Evolutionary conservation across 2,329 filamentous ascomycete genomes (phyloP).

Genomic region (Plenodomus biglobosus): DNA sequence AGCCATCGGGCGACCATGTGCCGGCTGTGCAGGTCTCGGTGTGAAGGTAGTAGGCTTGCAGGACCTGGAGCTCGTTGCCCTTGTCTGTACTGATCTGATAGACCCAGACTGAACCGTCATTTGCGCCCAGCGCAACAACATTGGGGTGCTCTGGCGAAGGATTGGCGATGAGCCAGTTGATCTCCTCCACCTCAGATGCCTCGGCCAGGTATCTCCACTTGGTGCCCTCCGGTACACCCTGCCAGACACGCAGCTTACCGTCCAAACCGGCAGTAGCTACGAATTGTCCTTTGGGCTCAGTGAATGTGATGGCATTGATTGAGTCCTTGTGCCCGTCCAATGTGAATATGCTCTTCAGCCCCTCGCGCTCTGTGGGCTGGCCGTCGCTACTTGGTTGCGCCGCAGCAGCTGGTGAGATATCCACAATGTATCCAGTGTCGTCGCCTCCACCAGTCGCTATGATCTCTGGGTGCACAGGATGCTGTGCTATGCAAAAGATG

Average conservation of each 20-base stretch:
- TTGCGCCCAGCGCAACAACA: slow-evolving; percentile 82
- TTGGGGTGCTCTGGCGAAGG: slow-evolving; percentile 73
- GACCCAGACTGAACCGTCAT: slow-evolving; percentile 92
- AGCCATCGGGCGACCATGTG: slow-evolving; percentile 85
- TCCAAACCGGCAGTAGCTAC: slow-evolving; percentile 86
- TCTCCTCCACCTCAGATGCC: slow-evolving; percentile 86
- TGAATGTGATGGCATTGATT: slow-evolving; percentile 84
- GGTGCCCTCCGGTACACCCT: slow-evolving; percentile 52
- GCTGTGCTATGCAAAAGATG: slow-evolving; percentile 92
- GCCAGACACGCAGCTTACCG: slow-evolving; percentile 75
- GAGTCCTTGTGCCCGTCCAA: slow-evolving; percentile 92
- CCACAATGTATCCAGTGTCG: slow-evolving; percentile 84
- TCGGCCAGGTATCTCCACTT: slow-evolving; percentile 71
- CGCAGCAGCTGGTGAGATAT: slow-evolving; percentile 64
- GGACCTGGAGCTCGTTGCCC: slow-evolving; percentile 69
- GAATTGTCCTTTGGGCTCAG: slow-evolving; percentile 78
- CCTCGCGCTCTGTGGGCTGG: slow-evolving; percentile 57
- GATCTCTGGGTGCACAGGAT: slow-evolving; percentile 75
- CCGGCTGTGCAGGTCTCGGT: slow-evolving; percentile 84
- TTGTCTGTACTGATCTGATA: slow-evolving; percentile 75
- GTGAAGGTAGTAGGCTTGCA: slow-evolving; percentile 92
- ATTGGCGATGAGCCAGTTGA: slow-evolving; percentile 85
- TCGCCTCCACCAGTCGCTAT: slow-evolving; percentile 85
- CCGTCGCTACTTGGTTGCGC: slow-evolving; percentile 64
- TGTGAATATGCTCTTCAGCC: slow-evolving; percentile 67